A percentile compares a stretch with the other conserved stretches of the same genome.
phyloP scores from a whole-genome alignment of 1,284 basidiomycete species.

The Melampsora larici-populina region DNA sequence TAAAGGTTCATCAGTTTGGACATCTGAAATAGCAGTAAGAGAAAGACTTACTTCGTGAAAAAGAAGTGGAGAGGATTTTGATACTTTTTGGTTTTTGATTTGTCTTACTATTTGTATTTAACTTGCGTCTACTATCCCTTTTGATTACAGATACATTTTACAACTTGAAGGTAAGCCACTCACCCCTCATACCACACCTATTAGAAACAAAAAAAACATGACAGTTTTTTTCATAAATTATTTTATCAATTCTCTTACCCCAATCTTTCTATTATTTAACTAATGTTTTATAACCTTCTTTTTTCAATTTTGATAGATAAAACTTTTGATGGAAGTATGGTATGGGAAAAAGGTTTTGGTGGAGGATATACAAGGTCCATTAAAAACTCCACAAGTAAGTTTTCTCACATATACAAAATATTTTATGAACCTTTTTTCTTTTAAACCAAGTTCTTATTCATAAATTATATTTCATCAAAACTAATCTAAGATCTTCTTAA shows the following conservation, averaged over 20 bases:
- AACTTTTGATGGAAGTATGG: neutral
- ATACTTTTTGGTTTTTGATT: neutral
- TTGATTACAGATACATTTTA: constrained; percentile 5
- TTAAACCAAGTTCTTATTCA: too few species aligned
- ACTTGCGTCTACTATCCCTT: neutral
- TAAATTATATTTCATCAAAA: too few species aligned
- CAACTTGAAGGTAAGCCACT: neutral
- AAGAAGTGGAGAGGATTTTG: too few species aligned
- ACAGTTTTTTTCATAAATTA: neutral
- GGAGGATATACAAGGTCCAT: neutral
- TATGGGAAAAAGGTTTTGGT: constrained; percentile 2
- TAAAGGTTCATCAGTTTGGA: neutral
- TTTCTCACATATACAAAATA: too few species aligned
- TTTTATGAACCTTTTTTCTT: too few species aligned
- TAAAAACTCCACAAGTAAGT: neutral
- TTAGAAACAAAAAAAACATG: neutral
- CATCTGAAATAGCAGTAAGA: neutral
- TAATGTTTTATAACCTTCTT: neutral
- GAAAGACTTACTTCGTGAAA: too few species aligned
- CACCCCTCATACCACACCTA: neutral
- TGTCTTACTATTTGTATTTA: neutral
- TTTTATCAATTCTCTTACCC: neutral
- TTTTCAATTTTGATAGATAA: neutral
- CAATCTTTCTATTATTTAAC: too few species aligned
- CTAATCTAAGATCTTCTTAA: too few species aligned